Percentiles rank a stretch among this genome's conserved stretches.
Conservation (phyloP, 495 filamentous ascomycete genomes). For the Daldinia bambusicola region DNA sequence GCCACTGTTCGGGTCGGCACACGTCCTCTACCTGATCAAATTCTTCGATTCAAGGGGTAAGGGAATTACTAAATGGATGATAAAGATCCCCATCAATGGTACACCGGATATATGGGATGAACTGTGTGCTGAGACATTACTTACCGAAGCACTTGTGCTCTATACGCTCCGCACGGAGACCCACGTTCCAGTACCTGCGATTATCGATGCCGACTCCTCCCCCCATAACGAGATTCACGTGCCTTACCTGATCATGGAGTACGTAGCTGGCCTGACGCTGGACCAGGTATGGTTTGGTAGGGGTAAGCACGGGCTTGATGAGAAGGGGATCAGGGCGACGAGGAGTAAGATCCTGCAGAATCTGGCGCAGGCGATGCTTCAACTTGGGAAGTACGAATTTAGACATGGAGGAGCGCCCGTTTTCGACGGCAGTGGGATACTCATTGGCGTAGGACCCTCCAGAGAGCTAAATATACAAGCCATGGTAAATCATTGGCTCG, state of each 20-base stretch:
- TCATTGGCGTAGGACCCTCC: conserved; percentile 24
- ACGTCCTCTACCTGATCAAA: conserved; percentile 40
- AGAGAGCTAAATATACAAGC: conserved; percentile 36
- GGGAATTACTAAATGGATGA: conserved; percentile 32
- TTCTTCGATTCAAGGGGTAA: conserved; percentile 6
- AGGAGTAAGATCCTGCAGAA: conserved; percentile 21
- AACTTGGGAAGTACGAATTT: conserved; percentile 39
- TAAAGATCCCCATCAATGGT: conserved; percentile 41
- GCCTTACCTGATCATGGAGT: conserved; percentile 44
- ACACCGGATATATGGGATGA: conserved; percentile 37
- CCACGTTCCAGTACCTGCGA: conserved; percentile 34
- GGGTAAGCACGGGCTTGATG: background rate
- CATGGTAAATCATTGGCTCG: conserved; percentile 39
- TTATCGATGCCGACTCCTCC: conserved; percentile 39
- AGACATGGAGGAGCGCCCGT: conserved; percentile 34
- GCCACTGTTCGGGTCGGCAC: conserved; percentile 35
- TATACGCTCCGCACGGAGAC: conserved; percentile 33
- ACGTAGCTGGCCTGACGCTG: conserved; percentile 31
- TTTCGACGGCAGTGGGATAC: conserved; percentile 26
- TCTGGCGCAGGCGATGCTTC: conserved; percentile 35
- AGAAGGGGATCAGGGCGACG: conserved; percentile 4
- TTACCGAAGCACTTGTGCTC: conserved; percentile 37
- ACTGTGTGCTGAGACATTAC: conserved; percentile 30
- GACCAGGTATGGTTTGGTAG: conserved; percentile 38
- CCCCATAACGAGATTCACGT: conserved; percentile 35